A percentile compares a stretch with the other conserved stretches of the same genome.
Evolutionary conservation across 169 alveolate genomes (phyloP).

Genomic region (Plasmodium gaboni): DNA sequence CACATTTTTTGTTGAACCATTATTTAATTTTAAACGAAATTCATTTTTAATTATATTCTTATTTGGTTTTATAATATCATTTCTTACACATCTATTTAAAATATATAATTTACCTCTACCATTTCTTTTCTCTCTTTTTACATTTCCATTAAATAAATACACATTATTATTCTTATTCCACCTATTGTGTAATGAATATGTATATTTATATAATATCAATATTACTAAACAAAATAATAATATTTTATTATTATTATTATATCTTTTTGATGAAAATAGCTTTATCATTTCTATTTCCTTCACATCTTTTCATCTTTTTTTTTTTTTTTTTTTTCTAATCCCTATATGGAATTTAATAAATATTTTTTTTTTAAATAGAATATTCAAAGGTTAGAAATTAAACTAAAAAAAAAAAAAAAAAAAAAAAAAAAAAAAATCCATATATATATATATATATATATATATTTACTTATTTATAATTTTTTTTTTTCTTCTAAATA

Average conservation of each 20-base stretch:
- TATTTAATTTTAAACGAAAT: constrained; percentile 42
- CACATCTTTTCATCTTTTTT: constrained; percentile 23
- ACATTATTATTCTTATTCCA: background rate
- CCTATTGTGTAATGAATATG: constrained; percentile 1
- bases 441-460: too few relatives aligned
- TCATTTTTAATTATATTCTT: background rate
- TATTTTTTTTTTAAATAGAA: too few relatives aligned
- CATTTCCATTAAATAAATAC: background rate
- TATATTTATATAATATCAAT: background rate
- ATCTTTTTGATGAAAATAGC: constrained; percentile 41
- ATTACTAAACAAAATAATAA: constrained; percentile 18
- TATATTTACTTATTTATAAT: too few relatives aligned
- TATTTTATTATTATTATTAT: constrained; percentile 3
- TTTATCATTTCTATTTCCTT: constrained; percentile 60
- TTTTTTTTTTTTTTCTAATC: constrained; percentile 1
- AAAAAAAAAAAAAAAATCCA: too few relatives aligned
- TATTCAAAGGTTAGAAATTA: background rate
- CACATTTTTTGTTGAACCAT: constrained; percentile 53
- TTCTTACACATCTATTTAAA: background rate
- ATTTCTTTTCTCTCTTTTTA: background rate
- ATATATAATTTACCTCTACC: constrained; percentile 6
- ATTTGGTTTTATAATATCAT: background rate
- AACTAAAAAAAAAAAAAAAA: background rate
- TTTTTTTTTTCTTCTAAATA: too few relatives aligned
- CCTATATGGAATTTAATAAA: too few relatives aligned